phyloP scores from a whole-genome alignment of 352 stramenopile genomes.

The Phytophthora litchii region DNA sequence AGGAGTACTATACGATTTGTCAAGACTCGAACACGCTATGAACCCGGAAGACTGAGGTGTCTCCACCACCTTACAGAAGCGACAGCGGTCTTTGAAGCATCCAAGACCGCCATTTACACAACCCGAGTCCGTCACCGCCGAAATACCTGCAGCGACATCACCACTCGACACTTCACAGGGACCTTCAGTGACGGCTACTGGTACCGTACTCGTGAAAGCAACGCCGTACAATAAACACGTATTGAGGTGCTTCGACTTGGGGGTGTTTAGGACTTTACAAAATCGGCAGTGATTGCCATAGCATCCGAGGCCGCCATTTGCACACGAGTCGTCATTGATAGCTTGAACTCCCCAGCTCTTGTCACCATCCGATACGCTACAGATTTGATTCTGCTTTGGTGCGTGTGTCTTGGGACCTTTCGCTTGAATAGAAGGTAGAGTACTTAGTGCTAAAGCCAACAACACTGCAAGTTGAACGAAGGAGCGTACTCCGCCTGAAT shows the following conservation, averaged over 20 bases:
- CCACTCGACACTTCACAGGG: conserved; percentile 25
- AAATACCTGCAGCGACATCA: conserved; percentile 32
- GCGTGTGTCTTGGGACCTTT: neutral
- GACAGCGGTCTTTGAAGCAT: conserved; percentile 43
- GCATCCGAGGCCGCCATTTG: conserved; percentile 42
- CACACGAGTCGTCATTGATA: conserved; percentile 36
- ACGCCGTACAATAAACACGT: conserved; percentile 30
- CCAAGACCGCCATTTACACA: conserved; percentile 42
- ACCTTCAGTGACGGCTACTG: conserved; percentile 5
- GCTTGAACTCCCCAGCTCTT: conserved; percentile 34
- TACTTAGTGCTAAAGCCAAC: conserved; percentile 16
- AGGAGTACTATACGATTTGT: conserved; percentile 16
- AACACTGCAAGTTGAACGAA: conserved; percentile 18
- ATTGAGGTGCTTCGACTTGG: conserved; percentile 37
- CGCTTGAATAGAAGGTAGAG: conserved; percentile 7
- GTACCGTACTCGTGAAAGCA: conserved; percentile 15
- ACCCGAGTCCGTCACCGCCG: conserved; percentile 27
- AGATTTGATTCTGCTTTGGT: conserved; percentile 1
- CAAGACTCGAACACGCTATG: conserved; percentile 22
- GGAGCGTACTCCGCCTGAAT: conserved; percentile 16
- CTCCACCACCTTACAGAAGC: conserved; percentile 39
- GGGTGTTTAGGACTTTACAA: conserved; percentile 44
- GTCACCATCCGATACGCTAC: conserved; percentile 36
- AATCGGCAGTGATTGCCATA: conserved; percentile 41
- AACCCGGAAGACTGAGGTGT: conserved; percentile 37